Base-by-base conservation (phyloP, 441 rosid genomes). In the Pelargonium australe region DNA sequence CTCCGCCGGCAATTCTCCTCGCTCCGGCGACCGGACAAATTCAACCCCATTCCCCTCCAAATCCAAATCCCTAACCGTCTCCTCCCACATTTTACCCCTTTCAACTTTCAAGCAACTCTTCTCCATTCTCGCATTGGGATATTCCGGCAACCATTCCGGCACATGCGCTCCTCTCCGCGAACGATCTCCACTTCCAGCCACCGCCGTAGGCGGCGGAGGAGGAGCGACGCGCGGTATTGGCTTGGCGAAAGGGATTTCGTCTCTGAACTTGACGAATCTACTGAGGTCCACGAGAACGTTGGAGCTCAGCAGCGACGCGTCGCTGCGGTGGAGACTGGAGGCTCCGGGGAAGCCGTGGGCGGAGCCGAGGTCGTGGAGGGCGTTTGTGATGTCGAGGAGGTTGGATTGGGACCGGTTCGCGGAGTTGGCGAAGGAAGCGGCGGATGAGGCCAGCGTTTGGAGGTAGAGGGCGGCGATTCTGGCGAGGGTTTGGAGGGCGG, bases 201-300 rank as follows among this genome's bases (percentile, higher is more conserved):
- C 0, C 64, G 37, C 6, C 47, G 47, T 43, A 1, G 47, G 0
- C 1, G 7, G 72, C 16, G 25, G 12, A 17, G 23, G 14, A 45
- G 13, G 25, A 5, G 45, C 65, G 7, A 1, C 68, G 7, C 60
- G 72, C 1, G 86, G 86, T 51, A 86, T 68, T 4, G 86, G 83
- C 70, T 80, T 81, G 2, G 88, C 88, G 47, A 85, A 86, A 14
- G 91, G 91, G 68, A 75, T 83, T 72, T 89, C 95, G 1, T n/a
- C n/a, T n/a, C n/a, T n/a, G n/a, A n/a, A n/a, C n/a, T n/a, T n/a
- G n/a, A n/a, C n/a, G n/a, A n/a, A n/a, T n/a, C n/a, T n/a, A n/a
- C n/a, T n/a, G n/a, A n/a, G n/a, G n/a, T n/a, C n/a, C n/a, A n/a
- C n/a, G n/a, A n/a, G n/a, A n/a, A n/a, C n/a, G n/a, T n/a, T n/a